phyloP scores from a whole-genome alignment of 495 filamentous ascomycete species.

The Rostrohypoxylon terebratum region DNA sequence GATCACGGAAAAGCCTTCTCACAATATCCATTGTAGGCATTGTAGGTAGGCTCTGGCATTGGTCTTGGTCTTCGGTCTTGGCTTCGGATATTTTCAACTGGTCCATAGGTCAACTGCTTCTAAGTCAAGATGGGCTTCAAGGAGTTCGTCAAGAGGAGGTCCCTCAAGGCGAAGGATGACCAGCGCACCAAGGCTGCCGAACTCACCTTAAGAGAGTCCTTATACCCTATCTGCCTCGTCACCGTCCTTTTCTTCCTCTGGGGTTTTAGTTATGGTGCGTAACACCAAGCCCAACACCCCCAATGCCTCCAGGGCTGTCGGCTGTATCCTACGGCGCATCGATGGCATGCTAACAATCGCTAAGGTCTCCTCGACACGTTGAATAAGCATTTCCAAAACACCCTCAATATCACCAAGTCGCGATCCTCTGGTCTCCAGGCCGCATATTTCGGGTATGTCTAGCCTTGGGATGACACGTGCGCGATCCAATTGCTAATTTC shows the following conservation, averaged over 20 bases:
- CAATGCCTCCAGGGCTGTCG: background rate
- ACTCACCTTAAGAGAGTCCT: slow-evolving; percentile 68
- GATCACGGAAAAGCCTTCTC: slow-evolving; percentile 47
- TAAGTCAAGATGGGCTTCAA: slow-evolving; percentile 49
- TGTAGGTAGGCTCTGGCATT: too few species aligned
- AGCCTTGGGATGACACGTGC: background rate
- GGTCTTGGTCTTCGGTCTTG: background rate
- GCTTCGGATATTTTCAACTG: slow-evolving; percentile 11
- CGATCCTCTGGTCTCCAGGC: slow-evolving; percentile 53
- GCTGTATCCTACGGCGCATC: background rate
- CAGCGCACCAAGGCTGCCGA: slow-evolving; percentile 67
- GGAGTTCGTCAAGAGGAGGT: slow-evolving; percentile 50
- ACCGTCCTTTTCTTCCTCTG: slow-evolving; percentile 86
- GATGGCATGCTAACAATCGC: slow-evolving; percentile 8
- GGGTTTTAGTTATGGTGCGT: slow-evolving; percentile 78
- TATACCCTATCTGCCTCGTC: slow-evolving; percentile 64
- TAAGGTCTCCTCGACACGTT: slow-evolving; percentile 68
- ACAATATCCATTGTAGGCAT: too few species aligned
- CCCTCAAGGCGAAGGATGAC: slow-evolving; percentile 57
- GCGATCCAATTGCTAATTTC: slow-evolving; percentile 9
- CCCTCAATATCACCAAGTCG: slow-evolving; percentile 49
- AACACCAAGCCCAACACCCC: background rate
- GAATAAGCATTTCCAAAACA: slow-evolving; percentile 57
- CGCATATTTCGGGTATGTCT: slow-evolving; percentile 54
- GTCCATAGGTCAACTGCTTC: background rate